Percentiles rank a stretch among this genome's conserved stretches.
Conservation (phyloP, 139 green algal genomes). For the Desmodesmus armatus region DNA sequence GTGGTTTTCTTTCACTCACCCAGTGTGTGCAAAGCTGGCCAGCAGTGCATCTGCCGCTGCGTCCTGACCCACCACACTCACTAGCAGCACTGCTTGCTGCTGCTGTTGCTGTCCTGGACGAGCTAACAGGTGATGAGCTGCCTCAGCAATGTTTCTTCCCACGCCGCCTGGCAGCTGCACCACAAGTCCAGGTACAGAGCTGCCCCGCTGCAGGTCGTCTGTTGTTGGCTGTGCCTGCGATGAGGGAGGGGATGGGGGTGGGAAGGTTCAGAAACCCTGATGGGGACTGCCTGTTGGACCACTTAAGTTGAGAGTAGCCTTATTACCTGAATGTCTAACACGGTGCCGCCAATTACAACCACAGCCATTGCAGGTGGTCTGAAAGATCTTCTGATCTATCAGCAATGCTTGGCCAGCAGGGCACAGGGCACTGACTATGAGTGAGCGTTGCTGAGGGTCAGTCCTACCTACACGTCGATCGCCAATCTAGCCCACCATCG, state of each 20-base stretch:
- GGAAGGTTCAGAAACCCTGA: background rate
- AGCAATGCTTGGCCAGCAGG: too few relatives aligned
- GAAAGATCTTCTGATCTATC: too few relatives aligned
- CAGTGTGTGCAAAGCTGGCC: constrained; percentile 23
- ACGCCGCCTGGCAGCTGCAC: constrained; percentile 69
- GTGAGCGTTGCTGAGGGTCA: too few relatives aligned
- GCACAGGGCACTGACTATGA: too few relatives aligned
- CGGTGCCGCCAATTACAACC: constrained; percentile 17
- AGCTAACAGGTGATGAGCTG: constrained; percentile 14
- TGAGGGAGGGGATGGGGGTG: background rate
- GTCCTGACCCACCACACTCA: constrained; percentile 64
- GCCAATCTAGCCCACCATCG: too few relatives aligned
- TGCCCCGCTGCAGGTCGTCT: background rate
- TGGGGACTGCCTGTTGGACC: background rate
- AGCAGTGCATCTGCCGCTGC: constrained; percentile 55
- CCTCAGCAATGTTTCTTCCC: constrained; percentile 72
- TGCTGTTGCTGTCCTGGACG: background rate
- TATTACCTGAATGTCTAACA: constrained; percentile 26
- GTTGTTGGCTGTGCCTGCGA: constrained; percentile 1
- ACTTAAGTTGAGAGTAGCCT: too few relatives aligned
- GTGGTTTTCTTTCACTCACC: constrained; percentile 25
- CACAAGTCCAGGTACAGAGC: constrained; percentile 43
- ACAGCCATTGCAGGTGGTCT: background rate
- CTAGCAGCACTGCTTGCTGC: constrained; percentile 38
- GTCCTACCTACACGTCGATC: too few relatives aligned